Base-by-base conservation (phyloP, 306 rosid genomes). In the Quercus dentata region DNA sequence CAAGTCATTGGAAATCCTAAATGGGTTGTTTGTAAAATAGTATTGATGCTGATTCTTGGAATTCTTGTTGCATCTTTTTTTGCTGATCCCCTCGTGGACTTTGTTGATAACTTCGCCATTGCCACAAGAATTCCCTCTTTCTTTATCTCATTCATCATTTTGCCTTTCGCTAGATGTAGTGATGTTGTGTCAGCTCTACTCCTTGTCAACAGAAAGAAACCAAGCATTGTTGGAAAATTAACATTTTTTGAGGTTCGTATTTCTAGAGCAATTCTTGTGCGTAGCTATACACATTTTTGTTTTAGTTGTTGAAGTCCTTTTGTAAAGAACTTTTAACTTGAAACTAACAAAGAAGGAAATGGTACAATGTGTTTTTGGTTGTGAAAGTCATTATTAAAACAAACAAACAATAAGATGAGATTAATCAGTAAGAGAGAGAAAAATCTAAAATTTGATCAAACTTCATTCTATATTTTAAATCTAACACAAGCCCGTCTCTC, bases 1-100 rank as follows among this genome's bases (percentile, higher is more conserved):
- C 21, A 17, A 18, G 59, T 5, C 19, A 17, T 4, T 55, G 20
- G 59, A 55, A 18, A 18, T 17, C 59, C 1, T 8, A 56, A 56
- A 20, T 56, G 61, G 61, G 20, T 14, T 19, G 49, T 41, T n/a
- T 54, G 23, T 14, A 75, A 80, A 69, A 76, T 80, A 68, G 76
- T 18, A 19, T 10, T 67, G 27, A 64, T 67, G 27, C 28, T 80
- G 75, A 31, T 80, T 38, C 61, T 65, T 8, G 83, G 83, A 67
- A 74, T 79, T 9, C 3, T 5, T 18, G 4, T 56, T 18, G 61
- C 61, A 18, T n/a, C 61, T 19, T n/a, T 56, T 4, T 18, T 56
- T 56, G 61, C 83, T 38, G 83, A 67, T 56, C 83, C 83, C 9
- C 68, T 80, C 17, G 83, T 80, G 33, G 83, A 80, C 56, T 58